Percentiles rank a stretch among this genome's conserved stretches.
Conservation (phyloP, 129 eudicot genomes). For the Flaveria ramosissima region DNA sequence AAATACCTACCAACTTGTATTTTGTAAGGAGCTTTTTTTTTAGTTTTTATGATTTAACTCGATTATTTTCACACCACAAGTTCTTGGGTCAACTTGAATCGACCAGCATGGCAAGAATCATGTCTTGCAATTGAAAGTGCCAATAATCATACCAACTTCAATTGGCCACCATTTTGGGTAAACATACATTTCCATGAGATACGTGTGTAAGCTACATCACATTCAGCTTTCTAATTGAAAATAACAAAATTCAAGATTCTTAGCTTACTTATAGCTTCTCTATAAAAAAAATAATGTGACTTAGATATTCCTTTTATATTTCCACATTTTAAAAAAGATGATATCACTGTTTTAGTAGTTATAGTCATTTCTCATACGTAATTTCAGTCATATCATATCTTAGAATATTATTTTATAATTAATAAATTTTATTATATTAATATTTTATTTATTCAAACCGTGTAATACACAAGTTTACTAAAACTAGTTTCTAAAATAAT, state of each 20-base stretch:
- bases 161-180: background rate
- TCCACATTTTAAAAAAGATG: too few relatives aligned
- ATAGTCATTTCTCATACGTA: too few relatives aligned
- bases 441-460: too few relatives aligned
- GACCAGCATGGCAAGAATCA: background rate
- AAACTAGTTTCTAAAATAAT: background rate
- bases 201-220: background rate
- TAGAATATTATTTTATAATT: too few relatives aligned
- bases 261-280: background rate
- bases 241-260: background rate
- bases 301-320: too few relatives aligned
- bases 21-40: background rate
- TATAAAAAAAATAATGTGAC: background rate
- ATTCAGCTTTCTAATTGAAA: background rate
- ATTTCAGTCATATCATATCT: too few relatives aligned
- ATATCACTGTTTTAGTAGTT: too few relatives aligned
- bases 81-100: background rate
- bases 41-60: background rate
- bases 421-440: too few relatives aligned
- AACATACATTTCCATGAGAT: background rate
- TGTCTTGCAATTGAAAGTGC: background rate
- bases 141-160: background rate
- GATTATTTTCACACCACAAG: background rate
- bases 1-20: background rate
- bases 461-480: too few relatives aligned